Percentiles rank a stretch among this genome's conserved stretches.
These are phyloP conservation scores for Ceriops tagal DNA, from an alignment of 345 rosid genomes.

Conservation along the genomic window DNA sequence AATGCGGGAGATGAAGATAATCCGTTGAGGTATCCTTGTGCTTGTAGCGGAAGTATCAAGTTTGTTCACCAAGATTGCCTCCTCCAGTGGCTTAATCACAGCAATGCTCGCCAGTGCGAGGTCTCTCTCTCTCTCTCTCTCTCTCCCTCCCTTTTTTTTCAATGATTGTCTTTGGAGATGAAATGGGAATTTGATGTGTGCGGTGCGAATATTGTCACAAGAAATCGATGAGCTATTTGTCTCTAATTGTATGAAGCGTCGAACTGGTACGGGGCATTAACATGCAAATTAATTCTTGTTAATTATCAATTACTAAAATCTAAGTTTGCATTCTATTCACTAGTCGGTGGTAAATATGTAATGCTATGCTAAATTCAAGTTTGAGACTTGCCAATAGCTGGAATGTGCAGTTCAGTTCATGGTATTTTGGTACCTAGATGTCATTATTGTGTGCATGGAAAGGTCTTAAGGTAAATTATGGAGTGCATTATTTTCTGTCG, in stretches of 20 bases:
- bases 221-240: too few relatives aligned
- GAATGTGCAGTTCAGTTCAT: too few relatives aligned
- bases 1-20: constrained; percentile 91
- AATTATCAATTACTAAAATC: too few relatives aligned
- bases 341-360: too few relatives aligned
- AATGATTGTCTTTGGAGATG: neutral
- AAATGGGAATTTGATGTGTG: too few relatives aligned
- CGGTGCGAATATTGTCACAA: too few relatives aligned
- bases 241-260: too few relatives aligned
- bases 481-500: neutral
- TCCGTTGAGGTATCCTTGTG: constrained; percentile 93
- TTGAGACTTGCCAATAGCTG: too few relatives aligned
- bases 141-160: neutral
- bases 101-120: constrained; percentile 99
- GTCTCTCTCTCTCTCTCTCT: constrained; percentile 25
- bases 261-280: too few relatives aligned
- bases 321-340: too few relatives aligned
- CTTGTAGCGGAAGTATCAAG: constrained; percentile 98
- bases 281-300: too few relatives aligned
- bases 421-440: neutral
- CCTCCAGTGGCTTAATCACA: constrained; percentile 97
- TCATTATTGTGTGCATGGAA: constrained; percentile 5
- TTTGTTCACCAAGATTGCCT: constrained; percentile 98
- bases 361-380: too few relatives aligned
- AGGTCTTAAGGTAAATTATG: neutral